These are phyloP conservation scores for Penicillium soppii DNA, from an alignment of 495 filamentous ascomycete genomes.

Conservation along the genomic window DNA sequence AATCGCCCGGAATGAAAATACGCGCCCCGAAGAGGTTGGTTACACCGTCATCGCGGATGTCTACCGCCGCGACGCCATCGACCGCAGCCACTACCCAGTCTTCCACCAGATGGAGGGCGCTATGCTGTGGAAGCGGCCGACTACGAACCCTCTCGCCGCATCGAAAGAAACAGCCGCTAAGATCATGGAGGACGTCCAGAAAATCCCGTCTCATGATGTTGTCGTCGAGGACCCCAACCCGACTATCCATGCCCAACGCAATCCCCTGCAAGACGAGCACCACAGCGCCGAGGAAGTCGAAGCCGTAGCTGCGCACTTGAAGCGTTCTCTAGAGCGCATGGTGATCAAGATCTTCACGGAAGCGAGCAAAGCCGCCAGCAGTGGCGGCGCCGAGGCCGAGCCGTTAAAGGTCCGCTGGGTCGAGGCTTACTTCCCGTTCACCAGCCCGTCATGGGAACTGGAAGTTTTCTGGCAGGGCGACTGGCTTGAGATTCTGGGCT, in stretches of 20 bases:
- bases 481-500: slow-evolving; percentile 94
- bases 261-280: slow-evolving; percentile 73
- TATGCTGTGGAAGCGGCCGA: slow-evolving; percentile 78
- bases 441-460: slow-evolving; percentile 89
- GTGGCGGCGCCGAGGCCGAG: slow-evolving; percentile 50
- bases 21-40: slow-evolving; percentile 65
- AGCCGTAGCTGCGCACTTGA: slow-evolving; percentile 81
- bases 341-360: slow-evolving; percentile 85
- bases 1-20: slow-evolving; percentile 40
- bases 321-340: slow-evolving; percentile 83
- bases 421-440: slow-evolving; percentile 95
- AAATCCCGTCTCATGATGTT: slow-evolving; percentile 68
- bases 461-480: slow-evolving; percentile 93
- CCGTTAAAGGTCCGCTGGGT: slow-evolving; percentile 89
- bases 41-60: slow-evolving; percentile 95
- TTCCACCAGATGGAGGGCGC: slow-evolving; percentile 99
- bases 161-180: slow-evolving; percentile 34
- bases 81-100: slow-evolving; percentile 90
- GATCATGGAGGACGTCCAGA: slow-evolving; percentile 63
- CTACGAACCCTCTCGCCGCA: slow-evolving; percentile 54
- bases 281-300: slow-evolving; percentile 77
- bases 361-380: slow-evolving; percentile 65
- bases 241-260: slow-evolving; percentile 71
- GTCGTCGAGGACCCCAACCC: slow-evolving; percentile 84
- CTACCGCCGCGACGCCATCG: slow-evolving; percentile 91